These are phyloP conservation scores for Ascoidea asiatica DNA, from an alignment of 805 yeast species.

Conservation along the genomic window DNA sequence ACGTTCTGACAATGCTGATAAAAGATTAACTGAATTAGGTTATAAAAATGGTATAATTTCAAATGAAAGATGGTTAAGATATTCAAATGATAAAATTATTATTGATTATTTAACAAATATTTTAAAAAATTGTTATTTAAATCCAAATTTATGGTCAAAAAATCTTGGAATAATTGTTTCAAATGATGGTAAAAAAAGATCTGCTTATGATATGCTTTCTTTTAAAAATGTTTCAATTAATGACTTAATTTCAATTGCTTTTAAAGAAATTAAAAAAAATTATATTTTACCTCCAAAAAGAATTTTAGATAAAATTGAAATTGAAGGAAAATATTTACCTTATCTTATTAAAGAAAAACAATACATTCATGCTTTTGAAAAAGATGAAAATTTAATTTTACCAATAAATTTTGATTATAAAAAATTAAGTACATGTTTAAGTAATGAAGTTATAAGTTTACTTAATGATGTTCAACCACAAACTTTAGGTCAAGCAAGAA, in stretches of 20 bases:
- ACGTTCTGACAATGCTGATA: slow-evolving; percentile 89
- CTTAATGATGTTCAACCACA: slow-evolving; percentile 69
- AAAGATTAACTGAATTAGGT: slow-evolving; percentile 65
- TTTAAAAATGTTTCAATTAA: not conserved
- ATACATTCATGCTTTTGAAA: slow-evolving; percentile 61
- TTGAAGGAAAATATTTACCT: slow-evolving; percentile 77
- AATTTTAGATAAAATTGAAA: slow-evolving; percentile 45
- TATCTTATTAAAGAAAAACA: slow-evolving; percentile 61
- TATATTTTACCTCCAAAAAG: slow-evolving; percentile 24
- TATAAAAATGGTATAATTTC: slow-evolving; percentile 51
- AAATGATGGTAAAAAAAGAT: slow-evolving; percentile 34
- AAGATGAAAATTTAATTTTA: slow-evolving; percentile 67
- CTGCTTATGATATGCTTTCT: slow-evolving; percentile 51
- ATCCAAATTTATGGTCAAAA: slow-evolving; percentile 54
- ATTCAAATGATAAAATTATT: slow-evolving; percentile 25
- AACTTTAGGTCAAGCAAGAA: slow-evolving; percentile 89
- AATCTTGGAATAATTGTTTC: slow-evolving; percentile 4
- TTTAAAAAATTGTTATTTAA: slow-evolving; percentile 29
- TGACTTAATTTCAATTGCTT: not conserved
- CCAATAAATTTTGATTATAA: slow-evolving; percentile 58
- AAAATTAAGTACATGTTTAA: slow-evolving; percentile 38
- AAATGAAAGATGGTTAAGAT: slow-evolving; percentile 40
- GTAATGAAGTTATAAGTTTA: slow-evolving; percentile 58
- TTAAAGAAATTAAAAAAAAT: slow-evolving; percentile 17
- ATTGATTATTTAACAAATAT: slow-evolving; percentile 31